phyloP scores from a whole-genome alignment of 148 eudicot genomes.

The Cornus suecica region DNA sequence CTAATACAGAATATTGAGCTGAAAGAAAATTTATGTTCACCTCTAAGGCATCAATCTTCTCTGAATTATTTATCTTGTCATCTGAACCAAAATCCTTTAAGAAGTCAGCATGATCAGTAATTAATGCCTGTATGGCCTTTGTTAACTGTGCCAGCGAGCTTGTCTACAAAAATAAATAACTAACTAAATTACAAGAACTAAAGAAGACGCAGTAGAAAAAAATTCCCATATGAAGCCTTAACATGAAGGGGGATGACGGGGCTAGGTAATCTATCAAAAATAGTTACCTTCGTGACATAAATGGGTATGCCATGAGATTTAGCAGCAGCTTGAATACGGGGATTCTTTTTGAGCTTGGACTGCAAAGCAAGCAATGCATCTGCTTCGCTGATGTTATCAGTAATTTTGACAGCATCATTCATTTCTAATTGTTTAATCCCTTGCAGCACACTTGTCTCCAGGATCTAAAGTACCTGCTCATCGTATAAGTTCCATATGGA shows the following conservation, averaged over 20 bases:
- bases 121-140: conserved; percentile 63
- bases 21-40: conserved; percentile 31
- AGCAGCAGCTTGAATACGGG: conserved; percentile 81
- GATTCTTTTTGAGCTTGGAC: conserved; percentile 85
- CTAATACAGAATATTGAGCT: background rate
- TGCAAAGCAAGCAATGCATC: conserved; percentile 79
- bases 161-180: conserved; percentile 43
- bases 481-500: conserved; percentile 21
- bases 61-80: conserved; percentile 48
- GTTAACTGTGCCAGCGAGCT: conserved; percentile 63
- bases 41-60: conserved; percentile 90
- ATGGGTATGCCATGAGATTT: conserved; percentile 69
- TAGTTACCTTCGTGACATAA: conserved; percentile 70
- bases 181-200: conserved; percentile 4
- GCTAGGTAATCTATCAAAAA: background rate
- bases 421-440: conserved; percentile 71
- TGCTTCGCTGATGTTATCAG: conserved; percentile 88
- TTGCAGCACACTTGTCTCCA: conserved; percentile 71
- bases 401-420: conserved; percentile 56
- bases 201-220: background rate
- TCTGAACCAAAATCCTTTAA: conserved; percentile 49
- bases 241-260: background rate
- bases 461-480: conserved; percentile 53
- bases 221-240: background rate
- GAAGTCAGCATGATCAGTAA: conserved; percentile 57